Evolutionary conservation across 805 yeast species (phyloP).

Genomic region (Naumovozyma dairenensis): DNA sequence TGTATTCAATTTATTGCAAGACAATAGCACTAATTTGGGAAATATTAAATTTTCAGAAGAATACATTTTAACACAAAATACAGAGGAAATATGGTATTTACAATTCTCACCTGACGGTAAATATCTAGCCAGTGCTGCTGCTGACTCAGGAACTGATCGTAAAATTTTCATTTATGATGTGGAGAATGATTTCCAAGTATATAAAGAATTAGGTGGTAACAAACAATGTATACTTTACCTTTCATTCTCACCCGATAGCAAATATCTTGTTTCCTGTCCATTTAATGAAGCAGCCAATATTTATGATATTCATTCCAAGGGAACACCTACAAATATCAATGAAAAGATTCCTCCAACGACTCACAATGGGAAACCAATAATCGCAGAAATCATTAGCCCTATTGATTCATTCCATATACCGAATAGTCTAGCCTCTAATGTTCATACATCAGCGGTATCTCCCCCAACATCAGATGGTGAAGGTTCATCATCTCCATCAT

Average conservation of each 20-base stretch:
- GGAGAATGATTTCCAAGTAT: conserved; percentile 33
- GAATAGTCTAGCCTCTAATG: conserved; percentile 1
- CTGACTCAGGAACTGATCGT: conserved; percentile 38
- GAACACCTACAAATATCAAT: conserved; percentile 14
- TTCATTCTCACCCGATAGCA: conserved; percentile 69
- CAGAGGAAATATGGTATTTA: conserved; percentile 76
- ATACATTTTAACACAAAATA: conserved; percentile 34
- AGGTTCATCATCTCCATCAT: neutral
- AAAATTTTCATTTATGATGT: conserved; percentile 59
- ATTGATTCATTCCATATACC: conserved; percentile 21
- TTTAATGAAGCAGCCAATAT: conserved; percentile 60
- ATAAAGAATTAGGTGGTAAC: conserved; percentile 35
- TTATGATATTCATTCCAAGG: conserved; percentile 48
- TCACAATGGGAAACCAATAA: no score
- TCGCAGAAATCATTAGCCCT: conserved; percentile 24
- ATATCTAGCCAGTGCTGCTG: conserved; percentile 66
- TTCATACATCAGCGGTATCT: no score
- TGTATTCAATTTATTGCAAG: conserved; percentile 8
- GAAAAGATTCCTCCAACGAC: conserved; percentile 3
- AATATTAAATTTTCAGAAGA: conserved; percentile 11
- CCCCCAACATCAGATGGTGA: neutral
- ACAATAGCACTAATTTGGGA: conserved; percentile 6
- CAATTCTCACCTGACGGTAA: conserved; percentile 71
- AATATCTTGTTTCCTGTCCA: conserved; percentile 57
- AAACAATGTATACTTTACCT: conserved; percentile 51